These are phyloP conservation scores for Paecilomyces fulvus DNA, from an alignment of 2,329 filamentous ascomycete genomes.

Conservation along the genomic window DNA sequence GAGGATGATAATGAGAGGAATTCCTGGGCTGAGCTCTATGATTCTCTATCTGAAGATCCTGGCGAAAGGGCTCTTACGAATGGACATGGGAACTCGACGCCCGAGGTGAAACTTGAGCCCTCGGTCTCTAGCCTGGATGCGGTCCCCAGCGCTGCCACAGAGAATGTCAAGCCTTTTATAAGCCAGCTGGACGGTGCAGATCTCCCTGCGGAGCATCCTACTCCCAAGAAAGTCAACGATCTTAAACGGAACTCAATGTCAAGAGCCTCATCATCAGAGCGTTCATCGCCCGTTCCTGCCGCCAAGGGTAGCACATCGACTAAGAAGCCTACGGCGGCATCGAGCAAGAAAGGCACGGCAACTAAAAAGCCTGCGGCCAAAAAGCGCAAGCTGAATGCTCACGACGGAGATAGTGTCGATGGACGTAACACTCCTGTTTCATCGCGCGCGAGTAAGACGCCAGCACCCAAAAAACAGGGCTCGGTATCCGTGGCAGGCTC, in stretches of 20 bases:
- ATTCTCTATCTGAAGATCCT: constrained; percentile 12
- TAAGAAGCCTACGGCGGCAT: constrained; percentile 24
- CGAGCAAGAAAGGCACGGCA: constrained; percentile 30
- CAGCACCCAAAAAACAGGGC: constrained; percentile 27
- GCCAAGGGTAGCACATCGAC: constrained; percentile 22
- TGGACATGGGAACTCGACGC: constrained; percentile 10
- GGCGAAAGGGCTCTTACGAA: constrained; percentile 8
- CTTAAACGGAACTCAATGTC: constrained; percentile 30
- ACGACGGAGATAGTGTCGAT: constrained; percentile 30
- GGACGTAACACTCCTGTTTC: constrained; percentile 31
- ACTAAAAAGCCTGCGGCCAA: constrained; percentile 29
- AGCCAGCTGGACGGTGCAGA: constrained; percentile 18
- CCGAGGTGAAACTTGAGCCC: constrained; percentile 29
- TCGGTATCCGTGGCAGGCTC: constrained; percentile 33
- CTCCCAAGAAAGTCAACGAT: constrained; percentile 31
- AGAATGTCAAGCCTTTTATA: constrained; percentile 13
- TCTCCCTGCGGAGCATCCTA: constrained; percentile 20
- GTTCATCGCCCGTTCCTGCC: constrained; percentile 30
- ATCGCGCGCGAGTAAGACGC: constrained; percentile 26
- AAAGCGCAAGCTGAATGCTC: constrained; percentile 33
- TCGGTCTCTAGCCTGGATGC: constrained; percentile 19
- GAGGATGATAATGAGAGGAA: constrained; percentile 9
- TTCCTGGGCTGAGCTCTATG: constrained; percentile 31
- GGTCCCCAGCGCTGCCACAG: constrained; percentile 20
- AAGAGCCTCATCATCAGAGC: constrained; percentile 30